These are phyloP conservation scores for Fraxinus platypoda DNA, from an alignment of 305 asterid genomes.

Conservation along the genomic window DNA sequence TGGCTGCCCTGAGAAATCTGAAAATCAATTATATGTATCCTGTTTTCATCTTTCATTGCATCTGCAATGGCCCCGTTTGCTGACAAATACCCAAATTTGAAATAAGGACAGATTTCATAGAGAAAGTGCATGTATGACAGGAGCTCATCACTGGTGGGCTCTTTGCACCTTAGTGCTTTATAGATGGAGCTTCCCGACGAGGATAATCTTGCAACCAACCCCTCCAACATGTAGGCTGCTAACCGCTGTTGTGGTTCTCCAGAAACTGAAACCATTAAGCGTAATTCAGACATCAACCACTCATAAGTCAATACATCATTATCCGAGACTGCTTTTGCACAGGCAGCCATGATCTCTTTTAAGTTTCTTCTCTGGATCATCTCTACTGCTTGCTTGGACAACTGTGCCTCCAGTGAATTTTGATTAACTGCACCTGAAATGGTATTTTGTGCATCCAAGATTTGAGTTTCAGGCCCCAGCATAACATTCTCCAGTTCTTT, in stretches of 20 bases:
- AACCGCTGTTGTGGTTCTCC: slow-evolving; percentile 55
- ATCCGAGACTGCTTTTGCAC: slow-evolving; percentile 55
- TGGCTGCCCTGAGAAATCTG: slow-evolving; percentile 53
- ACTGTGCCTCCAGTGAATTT: slow-evolving; percentile 19
- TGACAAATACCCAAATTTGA: slow-evolving; percentile 50
- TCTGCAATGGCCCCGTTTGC: slow-evolving; percentile 57
- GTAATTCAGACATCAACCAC: slow-evolving; percentile 40
- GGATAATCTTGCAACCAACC: slow-evolving; percentile 46
- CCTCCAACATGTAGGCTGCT: slow-evolving; percentile 60
- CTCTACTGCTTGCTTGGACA: slow-evolving; percentile 29
- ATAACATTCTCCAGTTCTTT: slow-evolving; percentile 28
- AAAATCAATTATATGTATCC: slow-evolving; percentile 48
- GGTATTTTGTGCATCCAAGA: background rate
- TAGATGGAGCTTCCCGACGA: slow-evolving; percentile 53
- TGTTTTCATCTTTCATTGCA: slow-evolving; percentile 47
- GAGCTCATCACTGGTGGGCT: slow-evolving; percentile 43
- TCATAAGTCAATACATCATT: slow-evolving; percentile 30
- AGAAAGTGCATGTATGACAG: slow-evolving; percentile 53
- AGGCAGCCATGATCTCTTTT: slow-evolving; percentile 45
- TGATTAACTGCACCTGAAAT: slow-evolving; percentile 12
- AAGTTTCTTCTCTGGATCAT: slow-evolving; percentile 28
- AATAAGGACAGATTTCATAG: slow-evolving; percentile 53
- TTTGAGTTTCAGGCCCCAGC: slow-evolving; percentile 27
- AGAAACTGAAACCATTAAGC: slow-evolving; percentile 43
- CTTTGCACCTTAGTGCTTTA: slow-evolving; percentile 49